Evolutionary conservation across 495 filamentous ascomycete species (phyloP), one percentile per base, ranked within the genome.

Genomic region (Talaromyces adpressus): DNA sequence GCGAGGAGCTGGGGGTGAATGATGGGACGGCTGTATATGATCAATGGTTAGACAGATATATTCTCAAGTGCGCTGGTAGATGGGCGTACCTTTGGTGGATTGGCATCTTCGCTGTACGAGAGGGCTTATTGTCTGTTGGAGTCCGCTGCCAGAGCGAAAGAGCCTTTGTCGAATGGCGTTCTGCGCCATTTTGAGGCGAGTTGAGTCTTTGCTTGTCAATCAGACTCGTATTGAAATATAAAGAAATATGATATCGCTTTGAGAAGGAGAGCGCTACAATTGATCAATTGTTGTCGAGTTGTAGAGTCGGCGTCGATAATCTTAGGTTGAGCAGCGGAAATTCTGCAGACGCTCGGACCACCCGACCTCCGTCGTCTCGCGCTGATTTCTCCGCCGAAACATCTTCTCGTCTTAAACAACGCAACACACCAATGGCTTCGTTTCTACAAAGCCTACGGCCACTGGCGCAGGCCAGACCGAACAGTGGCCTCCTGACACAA

Each of bases 391-490:
- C 70, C 27, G 27, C 27, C 27, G 27, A 27, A 27, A 27, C 27
- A 27, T 27, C 27, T 27, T 27, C 27, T 27, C 27, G 27, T 27
- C 27, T 27, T 27, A 3, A 1, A 27, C 34, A 62, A 61, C 34
- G 14, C 29, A 30, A 7, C 29, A 30, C 29, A 22, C 57, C 68
- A 59, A 90, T 90, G 88, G 86, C 87, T 71, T 77, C 75, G 59
- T 71, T 82, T 64, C 76, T 77, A 67, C 79, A 78, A 65, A 74
- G 82, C 62, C 71, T 85, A 73, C 85, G 85, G 85, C 88, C 83
- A 63, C 76, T 89, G 79, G 81, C 82, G 83, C 85, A 84, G 77
- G 84, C 87, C 74, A 86, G 86, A 75, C 77, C 83, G 23, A 62
- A 11, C 6, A 51, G 14, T 34, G 27, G 18, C 7, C n/a, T 62